Evolutionary conservation across 2,329 filamentous ascomycete genomes (phyloP).

Genomic region (Meredithiella fracta): DNA sequence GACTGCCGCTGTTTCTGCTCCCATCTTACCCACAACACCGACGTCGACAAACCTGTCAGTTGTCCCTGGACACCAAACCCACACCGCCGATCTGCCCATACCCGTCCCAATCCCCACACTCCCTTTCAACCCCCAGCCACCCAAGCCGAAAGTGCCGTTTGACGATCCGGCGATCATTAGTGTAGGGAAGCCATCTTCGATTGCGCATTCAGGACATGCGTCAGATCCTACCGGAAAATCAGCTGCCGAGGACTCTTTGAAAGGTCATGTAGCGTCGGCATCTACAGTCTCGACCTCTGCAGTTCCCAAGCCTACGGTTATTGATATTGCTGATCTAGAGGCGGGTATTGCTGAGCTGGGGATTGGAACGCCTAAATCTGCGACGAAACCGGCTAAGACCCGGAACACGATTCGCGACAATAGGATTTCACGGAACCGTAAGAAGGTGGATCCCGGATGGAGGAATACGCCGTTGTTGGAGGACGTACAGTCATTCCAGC

Average conservation of each 20-base stretch:
- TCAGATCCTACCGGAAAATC: background rate
- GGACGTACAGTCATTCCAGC: conserved; percentile 42
- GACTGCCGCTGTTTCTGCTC: background rate
- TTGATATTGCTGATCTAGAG: conserved; percentile 6
- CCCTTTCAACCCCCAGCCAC: background rate
- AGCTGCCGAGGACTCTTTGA: background rate
- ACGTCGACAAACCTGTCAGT: background rate
- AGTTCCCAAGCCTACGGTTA: background rate
- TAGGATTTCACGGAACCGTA: conserved; percentile 8
- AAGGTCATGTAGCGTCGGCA: background rate
- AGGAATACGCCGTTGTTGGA: conserved; percentile 43
- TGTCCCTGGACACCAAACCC: background rate
- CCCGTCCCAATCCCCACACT: background rate
- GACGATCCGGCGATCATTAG: conserved; percentile 75
- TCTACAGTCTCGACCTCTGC: background rate
- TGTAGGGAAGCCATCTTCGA: conserved; percentile 24
- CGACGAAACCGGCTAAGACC: background rate
- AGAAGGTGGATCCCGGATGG: conserved; percentile 27
- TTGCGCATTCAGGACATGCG: conserved; percentile 5
- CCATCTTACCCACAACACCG: background rate
- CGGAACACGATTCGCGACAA: background rate
- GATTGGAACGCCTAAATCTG: background rate
- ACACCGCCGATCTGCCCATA: too few relatives aligned
- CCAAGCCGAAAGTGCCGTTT: conserved; percentile 27
- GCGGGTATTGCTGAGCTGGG: conserved; percentile 1